These are phyloP conservation scores for Cytospora piceae DNA, from an alignment of 2,329 filamentous ascomycete genomes.

Conservation along the genomic window DNA sequence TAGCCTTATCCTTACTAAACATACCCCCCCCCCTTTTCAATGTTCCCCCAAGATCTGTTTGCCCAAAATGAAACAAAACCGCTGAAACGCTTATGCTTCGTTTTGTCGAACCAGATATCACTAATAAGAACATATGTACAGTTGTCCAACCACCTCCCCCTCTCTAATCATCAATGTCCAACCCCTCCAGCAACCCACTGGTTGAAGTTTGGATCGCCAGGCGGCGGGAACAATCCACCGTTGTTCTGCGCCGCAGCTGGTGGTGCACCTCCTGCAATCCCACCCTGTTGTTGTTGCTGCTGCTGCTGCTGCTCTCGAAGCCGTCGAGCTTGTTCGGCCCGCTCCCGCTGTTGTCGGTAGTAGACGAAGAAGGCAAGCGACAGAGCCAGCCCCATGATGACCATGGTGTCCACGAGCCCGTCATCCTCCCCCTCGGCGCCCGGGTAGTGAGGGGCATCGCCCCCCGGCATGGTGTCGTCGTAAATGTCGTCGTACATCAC, in stretches of 20 bases:
- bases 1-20: constrained; percentile 18
- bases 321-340: constrained; percentile 46
- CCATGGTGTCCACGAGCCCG: constrained; percentile 78
- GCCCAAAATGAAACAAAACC: neutral
- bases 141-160: constrained; percentile 28
- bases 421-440: constrained; percentile 67
- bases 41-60: neutral
- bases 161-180: constrained; percentile 53
- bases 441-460: constrained; percentile 58
- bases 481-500: constrained; percentile 58
- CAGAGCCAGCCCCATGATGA: constrained; percentile 79
- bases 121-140: constrained; percentile 8
- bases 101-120: neutral
- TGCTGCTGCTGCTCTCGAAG: constrained; percentile 35
- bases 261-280: constrained; percentile 11
- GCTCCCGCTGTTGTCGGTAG: constrained; percentile 74
- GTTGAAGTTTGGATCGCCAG: constrained; percentile 68
- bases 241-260: constrained; percentile 30
- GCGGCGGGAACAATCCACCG: constrained; percentile 51
- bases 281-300: constrained; percentile 19
- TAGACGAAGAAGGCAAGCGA: constrained; percentile 79
- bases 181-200: constrained; percentile 69
- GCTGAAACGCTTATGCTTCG: constrained; percentile 19
- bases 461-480: constrained; percentile 59
- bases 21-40: neutral